These are phyloP conservation scores for Cinchona pubescens DNA, from an alignment of 257 asterid genomes.

Conservation along the genomic window DNA sequence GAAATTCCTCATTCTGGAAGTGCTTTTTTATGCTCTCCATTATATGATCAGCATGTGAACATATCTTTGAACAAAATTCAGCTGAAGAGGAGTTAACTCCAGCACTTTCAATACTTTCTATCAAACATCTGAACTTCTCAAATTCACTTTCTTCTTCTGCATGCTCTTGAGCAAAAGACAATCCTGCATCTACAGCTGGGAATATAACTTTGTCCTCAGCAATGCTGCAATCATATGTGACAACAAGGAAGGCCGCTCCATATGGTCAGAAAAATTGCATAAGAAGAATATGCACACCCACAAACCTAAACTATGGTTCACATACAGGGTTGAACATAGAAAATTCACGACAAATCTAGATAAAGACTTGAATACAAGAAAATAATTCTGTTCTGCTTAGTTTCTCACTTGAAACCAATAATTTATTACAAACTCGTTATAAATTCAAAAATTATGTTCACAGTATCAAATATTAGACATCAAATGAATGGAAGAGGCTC, in stretches of 20 bases:
- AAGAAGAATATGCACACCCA: too few species aligned
- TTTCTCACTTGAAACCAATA: too few species aligned
- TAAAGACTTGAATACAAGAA: too few species aligned
- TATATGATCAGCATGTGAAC: constrained; percentile 91
- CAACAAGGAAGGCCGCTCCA: too few species aligned
- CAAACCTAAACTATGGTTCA: too few species aligned
- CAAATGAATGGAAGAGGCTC: background rate
- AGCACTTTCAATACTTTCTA: constrained; percentile 82
- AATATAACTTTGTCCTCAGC: constrained; percentile 97
- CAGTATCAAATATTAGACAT: background rate
- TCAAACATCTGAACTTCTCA: constrained; percentile 76
- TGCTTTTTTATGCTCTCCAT: constrained; percentile 80
- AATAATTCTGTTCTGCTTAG: too few species aligned
- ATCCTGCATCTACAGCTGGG: constrained; percentile 86
- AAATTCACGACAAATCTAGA: too few species aligned
- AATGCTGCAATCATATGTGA: constrained; percentile 60
- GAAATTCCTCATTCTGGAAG: constrained; percentile 81
- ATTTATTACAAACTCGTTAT: too few species aligned
- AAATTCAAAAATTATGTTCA: too few species aligned
- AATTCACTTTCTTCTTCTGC: constrained; percentile 94
- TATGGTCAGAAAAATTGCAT: too few species aligned
- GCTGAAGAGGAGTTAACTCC: constrained; percentile 78
- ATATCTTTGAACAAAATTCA: constrained; percentile 75
- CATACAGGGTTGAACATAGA: too few species aligned
- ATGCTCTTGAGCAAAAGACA: constrained; percentile 92